These are phyloP conservation scores for Plasmodium gonderi DNA, from an alignment of 169 alveolate species.

Conservation along the genomic window DNA sequence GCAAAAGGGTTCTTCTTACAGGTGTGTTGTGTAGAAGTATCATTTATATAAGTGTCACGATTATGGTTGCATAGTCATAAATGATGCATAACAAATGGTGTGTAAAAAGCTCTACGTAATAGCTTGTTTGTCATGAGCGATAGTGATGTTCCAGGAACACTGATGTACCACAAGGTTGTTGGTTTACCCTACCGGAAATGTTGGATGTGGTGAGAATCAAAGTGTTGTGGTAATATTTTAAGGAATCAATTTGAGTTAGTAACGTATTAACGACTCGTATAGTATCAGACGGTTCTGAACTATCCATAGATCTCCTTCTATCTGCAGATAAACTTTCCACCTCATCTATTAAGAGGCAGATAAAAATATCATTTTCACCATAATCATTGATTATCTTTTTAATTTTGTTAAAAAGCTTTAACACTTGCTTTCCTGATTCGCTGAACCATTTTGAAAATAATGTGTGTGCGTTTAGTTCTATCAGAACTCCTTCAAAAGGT, in stretches of 20 bases:
- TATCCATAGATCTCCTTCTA: constrained; percentile 79
- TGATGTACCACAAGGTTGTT: too few species aligned
- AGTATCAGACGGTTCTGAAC: constrained; percentile 87
- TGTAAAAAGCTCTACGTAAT: neutral
- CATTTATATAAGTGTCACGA: too few species aligned
- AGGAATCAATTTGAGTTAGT: constrained; percentile 84
- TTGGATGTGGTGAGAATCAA: constrained; percentile 86
- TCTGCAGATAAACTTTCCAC: constrained; percentile 86
- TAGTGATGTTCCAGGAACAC: too few species aligned
- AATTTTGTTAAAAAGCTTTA: constrained; percentile 79
- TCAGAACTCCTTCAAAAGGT: constrained; percentile 45
- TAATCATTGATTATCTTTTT: constrained; percentile 74
- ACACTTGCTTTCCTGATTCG: constrained; percentile 87
- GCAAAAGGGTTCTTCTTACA: too few species aligned
- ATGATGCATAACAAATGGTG: neutral
- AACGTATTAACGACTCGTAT: constrained; percentile 87
- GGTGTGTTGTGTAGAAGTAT: too few species aligned
- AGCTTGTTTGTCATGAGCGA: too few species aligned
- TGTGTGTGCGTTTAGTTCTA: constrained; percentile 85
- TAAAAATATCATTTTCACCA: constrained; percentile 79
- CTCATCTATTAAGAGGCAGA: constrained; percentile 83
- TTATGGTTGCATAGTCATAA: too few species aligned
- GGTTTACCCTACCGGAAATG: constrained; percentile 74
- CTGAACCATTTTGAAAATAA: constrained; percentile 87
- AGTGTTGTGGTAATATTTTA: constrained; percentile 80